Evolutionary conservation across 2,329 filamentous ascomycete species (phyloP).

Genomic region (Zopfia rhizophila): DNA sequence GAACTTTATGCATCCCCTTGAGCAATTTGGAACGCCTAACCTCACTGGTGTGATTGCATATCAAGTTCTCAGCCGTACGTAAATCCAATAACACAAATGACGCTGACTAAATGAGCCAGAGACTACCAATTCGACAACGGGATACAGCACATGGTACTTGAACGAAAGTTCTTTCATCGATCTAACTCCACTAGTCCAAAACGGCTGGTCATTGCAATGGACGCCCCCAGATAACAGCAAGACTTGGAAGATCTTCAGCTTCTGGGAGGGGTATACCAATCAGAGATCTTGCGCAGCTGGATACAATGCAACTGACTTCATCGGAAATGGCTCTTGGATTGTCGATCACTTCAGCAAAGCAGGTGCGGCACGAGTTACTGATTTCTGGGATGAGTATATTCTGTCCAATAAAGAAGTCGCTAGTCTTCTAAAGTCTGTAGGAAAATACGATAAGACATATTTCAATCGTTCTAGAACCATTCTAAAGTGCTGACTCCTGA

Average conservation of each 20-base stretch:
- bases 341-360: conserved; percentile 46
- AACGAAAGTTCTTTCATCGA: conserved; percentile 27
- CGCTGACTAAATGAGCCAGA: conserved; percentile 5
- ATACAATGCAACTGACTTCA: conserved; percentile 33
- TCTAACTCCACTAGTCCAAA: conserved; percentile 19
- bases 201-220: conserved; percentile 22
- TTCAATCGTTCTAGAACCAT: neutral
- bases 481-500: neutral
- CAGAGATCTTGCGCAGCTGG: conserved; percentile 24
- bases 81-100: too few relatives aligned
- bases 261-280: conserved; percentile 32
- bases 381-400: conserved; percentile 47
- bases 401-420: conserved; percentile 29
- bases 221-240: conserved; percentile 19
- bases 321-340: conserved; percentile 47
- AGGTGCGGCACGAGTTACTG: conserved; percentile 37
- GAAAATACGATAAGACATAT: conserved; percentile 36
- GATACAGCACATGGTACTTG: conserved; percentile 11
- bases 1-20: conserved; percentile 25
- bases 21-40: conserved; percentile 27
- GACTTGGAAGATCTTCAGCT: conserved; percentile 27
- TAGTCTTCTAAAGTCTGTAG: conserved; percentile 29
- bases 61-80: conserved; percentile 14
- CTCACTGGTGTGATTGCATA: conserved; percentile 26
- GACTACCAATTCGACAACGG: neutral